Base-by-base conservation (phyloP, 1,284 basidiomycete genomes). In the Austroboletus olivaceoglutinosus region DNA sequence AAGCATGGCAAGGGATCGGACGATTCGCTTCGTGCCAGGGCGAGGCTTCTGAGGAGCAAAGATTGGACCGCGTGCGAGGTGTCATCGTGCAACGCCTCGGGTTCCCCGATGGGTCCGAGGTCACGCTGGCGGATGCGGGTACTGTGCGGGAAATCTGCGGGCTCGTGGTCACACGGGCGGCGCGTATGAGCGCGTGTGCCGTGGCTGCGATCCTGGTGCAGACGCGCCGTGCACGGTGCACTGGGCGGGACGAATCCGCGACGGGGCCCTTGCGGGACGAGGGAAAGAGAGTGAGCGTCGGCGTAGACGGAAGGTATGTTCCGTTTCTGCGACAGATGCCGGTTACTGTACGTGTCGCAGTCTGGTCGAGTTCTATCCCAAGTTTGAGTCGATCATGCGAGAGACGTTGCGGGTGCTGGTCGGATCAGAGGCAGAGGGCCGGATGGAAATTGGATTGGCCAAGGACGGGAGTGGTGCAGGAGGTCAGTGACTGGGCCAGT, bases 391-490 rank as follows among this genome's bases (percentile, higher is more conserved):
- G 10, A 80, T 80, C 13, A 74, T 98, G 55, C 79, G 90, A 29
- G 81, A 84, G 42, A 87, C 92, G 0, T 70, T 99, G 44, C 73
- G 80, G n/a, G 70, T 75, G 2, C 64, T 98, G 30, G 80, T 98
- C 12, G 94, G 96, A 8, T 76, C 82, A 37, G 81, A 91, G 37
- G 82, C 88, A 5, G 93, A 93, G 73, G 77, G 81, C 63, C 75
- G 83, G 33, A 83, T 97, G 8, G 81, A 86, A 54, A 91, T 98
- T 59, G 94, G 92, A 21, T 70, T 98, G 60, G 96, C 96, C 5
- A 98, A 97, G 73, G 97, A 99, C 65, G 96, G 97, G 22, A 95
- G 91, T 65, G 97, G 96, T 47, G 93, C 96, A 36, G 96, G 96
- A 64, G 93, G 92, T 94, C 70, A 71, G 87, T 23, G 33, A 23